Conservation (phyloP, 2,329 filamentous ascomycete species). For the Zymoseptoria brevis region DNA sequence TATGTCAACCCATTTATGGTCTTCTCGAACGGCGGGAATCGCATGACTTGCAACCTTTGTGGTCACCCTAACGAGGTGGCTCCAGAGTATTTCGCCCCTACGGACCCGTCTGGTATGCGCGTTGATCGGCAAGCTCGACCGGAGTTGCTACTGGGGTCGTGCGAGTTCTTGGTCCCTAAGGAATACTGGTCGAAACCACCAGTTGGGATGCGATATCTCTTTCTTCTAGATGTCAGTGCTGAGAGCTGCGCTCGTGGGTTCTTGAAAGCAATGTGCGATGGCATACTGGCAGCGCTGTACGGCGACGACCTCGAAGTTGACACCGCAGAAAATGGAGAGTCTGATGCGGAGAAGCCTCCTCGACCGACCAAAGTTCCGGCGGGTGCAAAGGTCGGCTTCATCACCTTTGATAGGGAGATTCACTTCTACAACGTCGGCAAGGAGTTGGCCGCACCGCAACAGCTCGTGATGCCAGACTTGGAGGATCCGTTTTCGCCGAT, state of each 20-base stretch:
- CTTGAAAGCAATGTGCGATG: constrained; percentile 81
- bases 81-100: constrained; percentile 86
- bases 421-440: constrained; percentile 94
- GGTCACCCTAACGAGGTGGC: constrained; percentile 93
- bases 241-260: constrained; percentile 88
- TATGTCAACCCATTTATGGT: constrained; percentile 99
- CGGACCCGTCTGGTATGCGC: constrained; percentile 75
- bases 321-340: constrained; percentile 42
- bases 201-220: constrained; percentile 78
- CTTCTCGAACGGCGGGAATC: constrained; percentile 87
- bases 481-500: constrained; percentile 94
- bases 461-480: constrained; percentile 97
- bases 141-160: constrained; percentile 82
- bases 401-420: constrained; percentile 92
- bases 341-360: constrained; percentile 35
- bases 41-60: constrained; percentile 97
- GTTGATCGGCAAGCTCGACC: constrained; percentile 83
- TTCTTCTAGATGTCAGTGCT: constrained; percentile 87
- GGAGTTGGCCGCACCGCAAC: constrained; percentile 77
- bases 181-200: constrained; percentile 98
- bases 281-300: constrained; percentile 78
- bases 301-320: constrained; percentile 52
- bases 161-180: constrained; percentile 94
- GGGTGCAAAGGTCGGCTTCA: constrained; percentile 83
- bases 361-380: constrained; percentile 55